Evolutionary conservation across 768 basidiomycete species (phyloP).

Genomic region (Cyathus striatus): DNA sequence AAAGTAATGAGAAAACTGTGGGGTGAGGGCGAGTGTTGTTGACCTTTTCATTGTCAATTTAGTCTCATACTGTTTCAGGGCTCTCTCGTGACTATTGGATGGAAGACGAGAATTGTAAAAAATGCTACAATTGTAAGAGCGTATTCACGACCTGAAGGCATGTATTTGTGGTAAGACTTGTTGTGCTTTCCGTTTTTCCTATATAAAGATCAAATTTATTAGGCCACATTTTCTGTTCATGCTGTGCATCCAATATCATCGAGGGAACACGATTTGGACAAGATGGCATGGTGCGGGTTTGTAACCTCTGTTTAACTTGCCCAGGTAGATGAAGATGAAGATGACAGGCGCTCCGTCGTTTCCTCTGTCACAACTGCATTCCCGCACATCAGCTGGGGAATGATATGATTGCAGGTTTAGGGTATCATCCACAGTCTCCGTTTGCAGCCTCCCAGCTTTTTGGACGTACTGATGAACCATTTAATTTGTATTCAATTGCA

Average conservation of each 20-base stretch:
- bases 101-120: constrained; percentile 93
- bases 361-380: constrained; percentile 63
- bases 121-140: constrained; percentile 94
- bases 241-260: constrained; percentile 95
- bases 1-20: constrained; percentile 87
- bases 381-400: constrained; percentile 73
- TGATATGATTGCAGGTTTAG: constrained; percentile 24
- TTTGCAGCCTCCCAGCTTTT: constrained; percentile 87
- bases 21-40: constrained; percentile 70
- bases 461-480: constrained; percentile 70
- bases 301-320: constrained; percentile 92
- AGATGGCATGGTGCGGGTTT: constrained; percentile 93
- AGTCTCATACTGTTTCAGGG: constrained; percentile 38
- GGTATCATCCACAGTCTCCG: constrained; percentile 70
- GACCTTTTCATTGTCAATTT: constrained; percentile 1
- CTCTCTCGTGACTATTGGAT: constrained; percentile 96
- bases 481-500: constrained; percentile 78
- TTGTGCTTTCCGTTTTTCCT: no score
- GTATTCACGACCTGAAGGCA: constrained; percentile 91
- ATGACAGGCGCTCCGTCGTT: constrained; percentile 75
- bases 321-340: constrained; percentile 85
- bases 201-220: not conserved
- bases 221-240: constrained; percentile 97
- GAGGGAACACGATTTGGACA: constrained; percentile 91
- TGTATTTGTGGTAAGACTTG: constrained; percentile 79